These are phyloP conservation scores for Vanrija pseudolonga DNA, from an alignment of 1,284 basidiomycete genomes.

Conservation along the genomic window DNA sequence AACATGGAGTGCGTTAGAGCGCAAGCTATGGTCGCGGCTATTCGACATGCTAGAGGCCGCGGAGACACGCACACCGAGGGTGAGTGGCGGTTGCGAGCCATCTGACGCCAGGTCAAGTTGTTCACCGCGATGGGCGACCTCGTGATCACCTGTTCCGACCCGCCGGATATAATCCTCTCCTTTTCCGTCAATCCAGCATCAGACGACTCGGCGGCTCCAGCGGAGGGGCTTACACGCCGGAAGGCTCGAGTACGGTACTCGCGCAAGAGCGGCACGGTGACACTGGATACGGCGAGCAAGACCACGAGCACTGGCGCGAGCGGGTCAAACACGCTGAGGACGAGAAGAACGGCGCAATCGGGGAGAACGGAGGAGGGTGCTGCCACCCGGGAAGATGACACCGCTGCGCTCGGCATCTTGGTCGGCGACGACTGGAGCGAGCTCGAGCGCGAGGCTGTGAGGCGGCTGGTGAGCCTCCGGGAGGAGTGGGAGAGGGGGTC, in stretches of 20 bases:
- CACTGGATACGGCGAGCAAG: conserved; percentile 10
- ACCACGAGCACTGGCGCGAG: background rate
- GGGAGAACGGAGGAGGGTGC: too few relatives aligned
- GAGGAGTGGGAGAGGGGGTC: conserved; percentile 18
- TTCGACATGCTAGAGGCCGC: conserved; percentile 20
- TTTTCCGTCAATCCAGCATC: conserved; percentile 6
- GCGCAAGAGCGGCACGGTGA: conserved; percentile 4
- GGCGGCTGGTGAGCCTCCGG: conserved; percentile 19
- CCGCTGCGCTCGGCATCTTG: conserved; percentile 1
- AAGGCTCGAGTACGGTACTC: conserved; percentile 22
- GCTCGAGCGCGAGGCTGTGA: conserved; percentile 25
- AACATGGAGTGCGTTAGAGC: conserved; percentile 18
- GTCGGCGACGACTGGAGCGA: conserved; percentile 14
- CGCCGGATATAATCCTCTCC: conserved; percentile 34
- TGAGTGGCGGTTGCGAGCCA: conserved; percentile 12
- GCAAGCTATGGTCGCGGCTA: conserved; percentile 24
- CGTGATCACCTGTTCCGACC: conserved; percentile 32
- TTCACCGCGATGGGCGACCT: conserved; percentile 32
- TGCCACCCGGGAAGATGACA: background rate
- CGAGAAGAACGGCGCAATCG: too few relatives aligned
- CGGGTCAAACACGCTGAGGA: background rate
- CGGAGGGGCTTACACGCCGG: background rate
- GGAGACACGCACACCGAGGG: conserved; percentile 30
- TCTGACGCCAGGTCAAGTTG: conserved; percentile 29
- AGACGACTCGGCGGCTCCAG: background rate